Conservation (phyloP, 345 rosid genomes). For the Microcos paniculata region DNA sequence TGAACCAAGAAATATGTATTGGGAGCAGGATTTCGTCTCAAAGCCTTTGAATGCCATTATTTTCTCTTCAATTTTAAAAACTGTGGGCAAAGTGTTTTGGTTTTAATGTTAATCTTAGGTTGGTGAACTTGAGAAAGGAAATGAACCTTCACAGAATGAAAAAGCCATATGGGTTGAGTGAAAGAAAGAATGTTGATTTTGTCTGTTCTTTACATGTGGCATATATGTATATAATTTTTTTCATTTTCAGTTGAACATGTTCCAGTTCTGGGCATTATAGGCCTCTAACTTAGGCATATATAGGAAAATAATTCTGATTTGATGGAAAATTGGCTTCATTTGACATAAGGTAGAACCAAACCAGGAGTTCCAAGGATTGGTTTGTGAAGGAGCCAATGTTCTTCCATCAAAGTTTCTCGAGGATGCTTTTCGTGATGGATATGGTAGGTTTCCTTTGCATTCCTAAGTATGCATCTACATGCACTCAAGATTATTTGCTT, state of each 20-base stretch:
- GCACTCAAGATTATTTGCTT: constrained; percentile 8
- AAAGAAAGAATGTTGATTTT: not conserved
- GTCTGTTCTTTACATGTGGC: not conserved
- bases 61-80: not conserved
- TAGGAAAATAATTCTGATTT: not conserved
- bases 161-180: not conserved
- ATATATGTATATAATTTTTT: not conserved
- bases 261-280: constrained; percentile 5
- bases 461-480: constrained; percentile 20
- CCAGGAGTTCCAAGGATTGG: constrained; percentile 86
- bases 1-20: not conserved
- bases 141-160: not conserved
- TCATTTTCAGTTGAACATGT: not conserved
- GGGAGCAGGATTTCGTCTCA: not conserved
- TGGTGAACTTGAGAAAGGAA: not conserved
- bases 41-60: not conserved
- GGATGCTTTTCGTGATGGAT: constrained; percentile 69
- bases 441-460: constrained; percentile 50
- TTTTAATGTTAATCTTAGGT: not conserved
- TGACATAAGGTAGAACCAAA: constrained; percentile 95
- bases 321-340: constrained; percentile 35
- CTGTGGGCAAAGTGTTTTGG: not conserved
- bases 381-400: constrained; percentile 95
- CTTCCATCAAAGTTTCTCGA: constrained; percentile 83
- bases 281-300: not conserved